Percentiles rank a stretch among this genome's conserved stretches.
Evolutionary conservation across 345 rosid species (phyloP).

Genomic region (sweet orange (Citrus sinensis)): DVS_A1.0 CM039164.1:24357001-24357500

Average conservation of each 20-base stretch:
- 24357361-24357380: background rate
- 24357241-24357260: background rate
- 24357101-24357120: conserved; percentile 61
- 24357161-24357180: conserved; percentile 77
- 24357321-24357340: background rate
- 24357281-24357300: background rate
- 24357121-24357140: conserved; percentile 61
- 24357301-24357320: background rate
- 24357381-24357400: background rate
- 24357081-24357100: conserved; percentile 76
- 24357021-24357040: conserved; percentile 3
- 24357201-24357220: conserved; percentile 35
- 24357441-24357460: background rate
- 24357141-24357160: conserved; percentile 64
- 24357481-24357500: conserved; percentile 95
- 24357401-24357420: background rate
- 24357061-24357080: conserved; percentile 92
- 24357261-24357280: background rate
- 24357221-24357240: background rate
- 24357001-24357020: background rate
- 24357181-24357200: conserved; percentile 94
- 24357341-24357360: background rate
- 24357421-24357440: background rate
- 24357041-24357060: conserved; percentile 78
- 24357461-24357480: conserved; percentile 57